Base-by-base conservation (phyloP, 768 basidiomycete species). In the Amanita inopinata region DNA sequence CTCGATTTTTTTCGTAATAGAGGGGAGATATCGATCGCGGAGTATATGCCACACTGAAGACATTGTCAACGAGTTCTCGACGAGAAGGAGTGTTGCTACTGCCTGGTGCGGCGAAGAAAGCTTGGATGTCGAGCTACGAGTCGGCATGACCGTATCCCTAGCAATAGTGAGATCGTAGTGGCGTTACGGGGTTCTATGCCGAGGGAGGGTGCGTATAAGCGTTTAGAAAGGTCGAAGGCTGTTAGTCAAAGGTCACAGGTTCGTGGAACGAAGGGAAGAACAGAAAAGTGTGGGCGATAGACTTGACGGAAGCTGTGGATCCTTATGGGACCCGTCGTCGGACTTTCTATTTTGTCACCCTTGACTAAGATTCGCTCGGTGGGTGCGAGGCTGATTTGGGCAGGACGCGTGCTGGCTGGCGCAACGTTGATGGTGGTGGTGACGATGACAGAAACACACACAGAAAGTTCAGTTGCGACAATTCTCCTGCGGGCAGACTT, bases 1-100 rank as follows among this genome's bases (percentile, higher is more conserved):
- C 46, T 66, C 56, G 37, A 77, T 54, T 19, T 60, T 61, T 31
- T 65, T 61, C 39, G 72, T 60, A 31, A 78, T 57, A 6, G 54
- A 61, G 14, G 54, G 59, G 15, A 77, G 61, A 53, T 69, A 70
- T 17, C 61, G 65, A 52, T 70, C 65, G 47, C 66, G 60, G 24
- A 78, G 67, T 56, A 71, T 63, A 49, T 62, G 51, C 76, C 76
- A 78, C 17, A 65, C 57, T 4, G 47, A 14, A 18, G 57, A 54
- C 62, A 75, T 70, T 1, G 56, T 54, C 24, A 61, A 59, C 0
- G 76, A 77, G 51, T 78, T 77, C 59, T 79, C 76, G 48, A 78
- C 64, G 46, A 79, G 61, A 46, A 77, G 51, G 38, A 76, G 62
- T n/a, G 65, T 60, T 25, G 59, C 61, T 20, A 65, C 53, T 12